A percentile compares a stretch with the other conserved stretches of the same genome.
phyloP scores from a whole-genome alignment of 129 eudicot genomes.

The Dittrichia graveolens region DNA sequence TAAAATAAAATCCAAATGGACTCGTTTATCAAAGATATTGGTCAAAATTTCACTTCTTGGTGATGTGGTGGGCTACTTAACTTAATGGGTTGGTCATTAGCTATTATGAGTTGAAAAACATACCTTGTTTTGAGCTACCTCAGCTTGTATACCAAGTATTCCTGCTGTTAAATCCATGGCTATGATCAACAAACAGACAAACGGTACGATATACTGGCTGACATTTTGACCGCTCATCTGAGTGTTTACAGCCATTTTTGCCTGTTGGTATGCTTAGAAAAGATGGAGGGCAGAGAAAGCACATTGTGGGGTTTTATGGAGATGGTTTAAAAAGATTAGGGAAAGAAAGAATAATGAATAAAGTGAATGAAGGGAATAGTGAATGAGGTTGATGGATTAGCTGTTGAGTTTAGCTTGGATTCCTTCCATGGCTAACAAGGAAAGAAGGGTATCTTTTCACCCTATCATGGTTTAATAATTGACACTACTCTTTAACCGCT shows the following conservation, averaged over 20 bases:
- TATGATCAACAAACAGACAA: conserved; percentile 66
- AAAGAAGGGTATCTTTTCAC: conserved; percentile 64
- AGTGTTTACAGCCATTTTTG: conserved; percentile 20
- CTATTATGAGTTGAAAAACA: background rate
- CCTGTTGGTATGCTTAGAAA: conserved; percentile 29
- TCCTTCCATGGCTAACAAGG: conserved; percentile 80
- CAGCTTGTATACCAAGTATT: conserved; percentile 82
- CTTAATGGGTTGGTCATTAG: too few relatives aligned
- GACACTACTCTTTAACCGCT: background rate
- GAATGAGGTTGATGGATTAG: conserved; percentile 45
- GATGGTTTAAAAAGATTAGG: conserved; percentile 14
- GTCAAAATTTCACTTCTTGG: too few relatives aligned
- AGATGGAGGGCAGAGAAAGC: conserved; percentile 21
- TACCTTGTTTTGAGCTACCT: conserved; percentile 88
- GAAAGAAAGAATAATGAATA: conserved; percentile 46
- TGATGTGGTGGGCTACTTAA: too few relatives aligned
- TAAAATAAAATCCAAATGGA: too few relatives aligned
- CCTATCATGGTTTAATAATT: background rate
- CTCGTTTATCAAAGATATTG: too few relatives aligned
- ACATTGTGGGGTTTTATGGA: conserved; percentile 29
- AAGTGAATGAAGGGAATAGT: conserved; percentile 36
- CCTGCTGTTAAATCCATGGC: conserved; percentile 75
- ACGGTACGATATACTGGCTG: conserved; percentile 40
- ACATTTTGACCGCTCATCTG: conserved; percentile 15
- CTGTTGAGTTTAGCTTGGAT: conserved; percentile 47